These are phyloP conservation scores for Epichloe baconii DNA, from an alignment of 2,329 filamentous ascomycete species.

Conservation along the genomic window DNA sequence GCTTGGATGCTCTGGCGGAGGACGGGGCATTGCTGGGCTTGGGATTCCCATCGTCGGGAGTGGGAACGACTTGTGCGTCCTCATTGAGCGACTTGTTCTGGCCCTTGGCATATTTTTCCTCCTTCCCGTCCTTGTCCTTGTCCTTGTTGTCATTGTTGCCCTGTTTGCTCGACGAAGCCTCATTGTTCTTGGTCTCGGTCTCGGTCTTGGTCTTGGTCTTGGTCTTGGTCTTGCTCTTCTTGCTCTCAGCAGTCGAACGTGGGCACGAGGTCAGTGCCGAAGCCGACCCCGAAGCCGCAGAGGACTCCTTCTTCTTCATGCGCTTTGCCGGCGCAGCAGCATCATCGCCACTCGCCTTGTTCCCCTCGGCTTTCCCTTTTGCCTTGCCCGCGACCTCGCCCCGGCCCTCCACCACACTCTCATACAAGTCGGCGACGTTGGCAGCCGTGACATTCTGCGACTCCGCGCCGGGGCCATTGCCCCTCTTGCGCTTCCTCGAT, in stretches of 20 bases:
- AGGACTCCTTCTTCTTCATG: background rate
- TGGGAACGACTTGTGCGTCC: slow-evolving; percentile 2
- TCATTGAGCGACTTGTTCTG: slow-evolving; percentile 12
- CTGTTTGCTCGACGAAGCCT: slow-evolving; percentile 11
- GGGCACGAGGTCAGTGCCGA: background rate
- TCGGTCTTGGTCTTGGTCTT: background rate
- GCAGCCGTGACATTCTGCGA: slow-evolving; percentile 42
- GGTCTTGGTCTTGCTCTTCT: background rate
- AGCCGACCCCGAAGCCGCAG: background rate
- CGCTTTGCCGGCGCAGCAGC: slow-evolving; percentile 2
- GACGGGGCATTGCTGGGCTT: slow-evolving; percentile 5
- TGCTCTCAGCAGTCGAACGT: background rate
- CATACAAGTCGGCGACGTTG: slow-evolving; percentile 70
- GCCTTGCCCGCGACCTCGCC: slow-evolving; percentile 20
- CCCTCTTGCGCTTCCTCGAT: slow-evolving; percentile 46
- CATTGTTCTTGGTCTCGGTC: background rate
- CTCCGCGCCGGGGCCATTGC: slow-evolving; percentile 8
- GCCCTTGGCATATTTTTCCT: slow-evolving; percentile 14
- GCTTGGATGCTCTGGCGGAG: slow-evolving; percentile 6
- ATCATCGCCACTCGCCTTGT: background rate
- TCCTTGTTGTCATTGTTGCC: slow-evolving; percentile 17
- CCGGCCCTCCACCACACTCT: slow-evolving; percentile 60
- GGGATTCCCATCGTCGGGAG: slow-evolving; percentile 7
- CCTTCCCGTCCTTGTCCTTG: slow-evolving; percentile 23
- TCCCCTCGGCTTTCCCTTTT: slow-evolving; percentile 14